Evolutionary conservation across 1,284 basidiomycete genomes (phyloP).

Genomic region (Phylloboletellus chloephorus): DNA sequence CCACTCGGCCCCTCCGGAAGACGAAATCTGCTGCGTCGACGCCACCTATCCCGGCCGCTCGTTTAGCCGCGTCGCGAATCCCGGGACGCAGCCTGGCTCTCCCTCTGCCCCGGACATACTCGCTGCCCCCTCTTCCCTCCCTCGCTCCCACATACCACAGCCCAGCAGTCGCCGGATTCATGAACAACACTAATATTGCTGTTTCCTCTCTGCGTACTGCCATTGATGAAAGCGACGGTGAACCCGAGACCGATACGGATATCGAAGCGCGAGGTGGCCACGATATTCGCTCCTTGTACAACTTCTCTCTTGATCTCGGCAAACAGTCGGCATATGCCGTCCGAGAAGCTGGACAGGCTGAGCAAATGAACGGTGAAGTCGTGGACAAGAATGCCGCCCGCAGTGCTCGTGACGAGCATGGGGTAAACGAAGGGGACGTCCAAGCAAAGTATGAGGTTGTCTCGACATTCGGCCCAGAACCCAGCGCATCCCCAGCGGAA

Average conservation of each 20-base stretch:
- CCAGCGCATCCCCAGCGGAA: conserved; percentile 21
- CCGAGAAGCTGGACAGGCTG: conserved; percentile 20
- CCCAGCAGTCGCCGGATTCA: conserved; percentile 26
- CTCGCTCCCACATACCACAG: conserved; percentile 27
- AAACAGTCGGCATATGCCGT: conserved; percentile 27
- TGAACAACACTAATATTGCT: conserved; percentile 35
- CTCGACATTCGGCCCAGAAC: conserved; percentile 18
- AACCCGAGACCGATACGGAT: conserved; percentile 33
- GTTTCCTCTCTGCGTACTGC: conserved; percentile 35
- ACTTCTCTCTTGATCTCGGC: conserved; percentile 30
- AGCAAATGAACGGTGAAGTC: conserved; percentile 24
- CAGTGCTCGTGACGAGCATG: conserved; percentile 14
- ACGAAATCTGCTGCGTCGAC: conserved; percentile 35
- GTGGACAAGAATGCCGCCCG: conserved; percentile 12
- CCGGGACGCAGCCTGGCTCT: conserved; percentile 28
- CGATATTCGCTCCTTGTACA: conserved; percentile 31
- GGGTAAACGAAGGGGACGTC: conserved; percentile 5
- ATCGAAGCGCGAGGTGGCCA: conserved; percentile 24
- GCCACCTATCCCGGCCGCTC: conserved; percentile 32
- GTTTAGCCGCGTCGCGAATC: conserved; percentile 31
- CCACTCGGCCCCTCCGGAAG: conserved; percentile 31
- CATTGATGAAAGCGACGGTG: conserved; percentile 34
- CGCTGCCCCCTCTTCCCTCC: conserved; percentile 31
- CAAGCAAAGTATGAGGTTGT: conserved; percentile 16
- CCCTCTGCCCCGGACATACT: conserved; percentile 31